Evolutionary conservation across 306 rosid species (phyloP), one percentile per base, ranked within the genome.

Genomic region (Castanospermum australe): DNA sequence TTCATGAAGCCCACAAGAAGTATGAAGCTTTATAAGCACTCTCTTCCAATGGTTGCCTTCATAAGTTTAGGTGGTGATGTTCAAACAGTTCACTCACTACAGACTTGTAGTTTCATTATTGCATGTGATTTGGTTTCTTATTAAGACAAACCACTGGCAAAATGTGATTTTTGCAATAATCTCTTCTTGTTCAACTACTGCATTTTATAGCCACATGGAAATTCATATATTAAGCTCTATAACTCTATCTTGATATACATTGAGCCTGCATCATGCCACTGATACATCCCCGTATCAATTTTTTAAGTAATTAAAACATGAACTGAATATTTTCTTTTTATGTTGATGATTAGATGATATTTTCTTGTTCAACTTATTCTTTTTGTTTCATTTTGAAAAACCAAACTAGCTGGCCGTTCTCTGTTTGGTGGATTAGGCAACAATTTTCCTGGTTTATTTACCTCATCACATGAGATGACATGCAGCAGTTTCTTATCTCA

Each of bases 401-500:
- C 1, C 70, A 17, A 79, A 75, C 30, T 36, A 91, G 97, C 69
- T 63, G 90, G 99, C 2, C 90, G 88, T 79, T 86, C 95, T 14
- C 83, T 94, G 85, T 57, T 88, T 14, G 87, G 95, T 6, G 88
- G 90, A 44, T 73, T 88, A 14, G 68, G 88, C 81, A 85, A 79
- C 85, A 84, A 73, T 77, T 73, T 81, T 36, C 80, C 90, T 59
- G 87, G 84, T 62, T 56, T 83, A 38, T 22, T 74, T 71, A 81
- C 85, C 71, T 25, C 88, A 55, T 82, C 95, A 17, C 85, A 67
- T 22, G 94, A 84, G 84, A 55, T 76, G 79, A 15, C 81, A 62
- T 77, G 85, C 86, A 57, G 28, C 76, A 84, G 59, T 83, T 87
- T 81, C 75, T 81, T 90, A 44, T 87, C 86, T 55, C 98, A 94